Percentiles rank a stretch among this genome's conserved stretches.
These are phyloP conservation scores for Discostella pseudostelligera DNA, from an alignment of 108 stramenopile genomes.

Conservation along the genomic window DNA sequence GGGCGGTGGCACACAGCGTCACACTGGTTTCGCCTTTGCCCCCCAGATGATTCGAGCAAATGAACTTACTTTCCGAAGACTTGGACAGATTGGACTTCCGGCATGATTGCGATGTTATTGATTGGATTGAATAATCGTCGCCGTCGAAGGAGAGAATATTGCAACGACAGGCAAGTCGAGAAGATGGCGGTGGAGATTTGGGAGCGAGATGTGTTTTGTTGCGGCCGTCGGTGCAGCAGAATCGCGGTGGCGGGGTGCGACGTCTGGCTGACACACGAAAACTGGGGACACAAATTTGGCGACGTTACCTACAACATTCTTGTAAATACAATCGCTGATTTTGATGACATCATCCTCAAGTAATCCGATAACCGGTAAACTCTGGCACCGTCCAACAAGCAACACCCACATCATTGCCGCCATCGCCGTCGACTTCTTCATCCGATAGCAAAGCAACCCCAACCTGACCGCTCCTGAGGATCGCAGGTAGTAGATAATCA, in stretches of 20 bases:
- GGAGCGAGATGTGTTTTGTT: too few species aligned
- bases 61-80: conserved; percentile 91
- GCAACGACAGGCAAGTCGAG: too few species aligned
- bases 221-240: too few species aligned
- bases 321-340: not conserved
- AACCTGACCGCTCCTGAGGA: conserved; percentile 67
- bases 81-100: conserved; percentile 85
- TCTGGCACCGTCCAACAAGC: not conserved
- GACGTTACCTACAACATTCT: too few species aligned
- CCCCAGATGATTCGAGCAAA: not conserved
- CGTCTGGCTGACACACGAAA: too few species aligned
- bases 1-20: conserved; percentile 1
- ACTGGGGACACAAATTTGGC: too few species aligned
- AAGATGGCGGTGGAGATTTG: too few species aligned
- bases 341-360: not conserved
- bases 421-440: too few species aligned
- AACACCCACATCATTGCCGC: conserved; percentile 15
- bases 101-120: conserved; percentile 51
- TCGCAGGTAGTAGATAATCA: conserved; percentile 34
- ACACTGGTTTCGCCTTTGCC: not conserved
- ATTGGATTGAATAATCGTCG: not conserved
- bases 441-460: too few species aligned
- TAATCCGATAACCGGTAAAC: not conserved
- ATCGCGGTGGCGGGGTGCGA: too few species aligned
- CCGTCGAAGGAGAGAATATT: too few species aligned